Conservation (phyloP, 768 basidiomycete genomes). For the Hypsizygus marmoreus region DNA sequence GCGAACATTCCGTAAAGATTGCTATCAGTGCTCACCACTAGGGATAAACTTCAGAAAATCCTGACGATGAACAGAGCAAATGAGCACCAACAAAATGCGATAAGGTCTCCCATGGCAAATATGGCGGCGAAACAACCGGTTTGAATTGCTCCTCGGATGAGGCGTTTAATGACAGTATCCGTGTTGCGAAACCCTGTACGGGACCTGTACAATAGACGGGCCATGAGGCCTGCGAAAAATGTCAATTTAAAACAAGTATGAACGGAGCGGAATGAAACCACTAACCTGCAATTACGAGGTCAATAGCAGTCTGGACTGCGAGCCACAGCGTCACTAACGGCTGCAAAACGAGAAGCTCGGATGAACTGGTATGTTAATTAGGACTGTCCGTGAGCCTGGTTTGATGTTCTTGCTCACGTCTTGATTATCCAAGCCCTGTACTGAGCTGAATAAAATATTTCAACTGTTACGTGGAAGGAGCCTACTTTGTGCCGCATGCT, state of each 20-base stretch:
- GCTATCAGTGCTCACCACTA: constrained; percentile 23
- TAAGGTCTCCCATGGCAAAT: background rate
- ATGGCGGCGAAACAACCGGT: too few relatives aligned
- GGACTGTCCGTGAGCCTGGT: too few relatives aligned
- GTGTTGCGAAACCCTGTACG: constrained; percentile 34
- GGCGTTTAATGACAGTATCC: constrained; percentile 33
- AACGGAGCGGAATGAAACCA: too few relatives aligned
- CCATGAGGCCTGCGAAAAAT: constrained; percentile 22
- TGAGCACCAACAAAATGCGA: background rate
- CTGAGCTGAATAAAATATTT: too few relatives aligned
- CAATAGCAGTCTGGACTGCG: constrained; percentile 17
- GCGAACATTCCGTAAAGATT: constrained; percentile 35
- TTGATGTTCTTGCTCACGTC: too few relatives aligned
- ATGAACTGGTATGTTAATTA: background rate
- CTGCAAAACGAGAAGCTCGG: constrained; percentile 6
- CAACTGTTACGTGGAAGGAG: too few relatives aligned
- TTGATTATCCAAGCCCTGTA: constrained; percentile 7
- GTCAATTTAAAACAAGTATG: constrained; percentile 3
- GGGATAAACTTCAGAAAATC: constrained; percentile 30
- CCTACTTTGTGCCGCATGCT: too few relatives aligned
- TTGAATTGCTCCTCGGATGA: constrained; percentile 35
- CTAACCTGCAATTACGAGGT: constrained; percentile 12
- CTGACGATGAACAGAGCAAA: background rate
- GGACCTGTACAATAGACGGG: too few relatives aligned
- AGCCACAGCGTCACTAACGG: constrained; percentile 19